Percentiles rank a stretch among this genome's conserved stretches.
Conservation (phyloP, 1,284 basidiomycete genomes). For the Golubevia pallescens region DNA sequence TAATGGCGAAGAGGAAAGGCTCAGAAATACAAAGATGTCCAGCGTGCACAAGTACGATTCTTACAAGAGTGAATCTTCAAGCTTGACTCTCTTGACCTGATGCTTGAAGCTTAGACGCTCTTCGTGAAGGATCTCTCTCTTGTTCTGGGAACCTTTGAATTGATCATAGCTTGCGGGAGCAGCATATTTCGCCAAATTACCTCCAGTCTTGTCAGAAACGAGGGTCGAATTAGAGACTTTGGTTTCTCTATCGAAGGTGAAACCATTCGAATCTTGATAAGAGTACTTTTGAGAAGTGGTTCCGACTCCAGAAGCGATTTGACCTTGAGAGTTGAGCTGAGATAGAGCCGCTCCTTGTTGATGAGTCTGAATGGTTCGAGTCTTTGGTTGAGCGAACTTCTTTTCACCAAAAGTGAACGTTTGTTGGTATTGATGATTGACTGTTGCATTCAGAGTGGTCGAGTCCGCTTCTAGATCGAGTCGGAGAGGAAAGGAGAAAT, state of each 20-base stretch:
- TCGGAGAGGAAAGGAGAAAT: conserved; percentile 8
- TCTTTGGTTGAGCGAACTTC: conserved; percentile 2
- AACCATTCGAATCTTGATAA: conserved; percentile 10
- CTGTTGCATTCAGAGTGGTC: conserved; percentile 5
- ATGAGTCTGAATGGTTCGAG: conserved; percentile 1
- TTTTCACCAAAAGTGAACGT: background rate
- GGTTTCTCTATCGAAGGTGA: conserved; percentile 8
- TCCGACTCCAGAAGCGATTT: background rate
- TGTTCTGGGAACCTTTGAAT: background rate
- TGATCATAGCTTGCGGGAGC: background rate
- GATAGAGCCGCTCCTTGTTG: conserved; percentile 4
- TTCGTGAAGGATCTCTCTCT: no score
- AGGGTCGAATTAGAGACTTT: conserved; percentile 1
- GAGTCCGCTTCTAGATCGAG: conserved; percentile 5
- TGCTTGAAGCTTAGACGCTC: no score
- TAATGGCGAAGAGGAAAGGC: no score
- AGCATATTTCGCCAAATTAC: conserved; percentile 1
- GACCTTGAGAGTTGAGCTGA: conserved; percentile 1
- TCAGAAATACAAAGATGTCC: no score
- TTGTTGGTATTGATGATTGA: conserved; percentile 2
- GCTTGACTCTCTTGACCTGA: no score
- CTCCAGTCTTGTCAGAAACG: background rate
- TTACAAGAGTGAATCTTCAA: no score
- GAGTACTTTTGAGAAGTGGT: conserved; percentile 12
- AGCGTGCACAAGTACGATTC: no score